Base-by-base conservation (phyloP, 768 basidiomycete species). In the Jaapia argillacea region DNA sequence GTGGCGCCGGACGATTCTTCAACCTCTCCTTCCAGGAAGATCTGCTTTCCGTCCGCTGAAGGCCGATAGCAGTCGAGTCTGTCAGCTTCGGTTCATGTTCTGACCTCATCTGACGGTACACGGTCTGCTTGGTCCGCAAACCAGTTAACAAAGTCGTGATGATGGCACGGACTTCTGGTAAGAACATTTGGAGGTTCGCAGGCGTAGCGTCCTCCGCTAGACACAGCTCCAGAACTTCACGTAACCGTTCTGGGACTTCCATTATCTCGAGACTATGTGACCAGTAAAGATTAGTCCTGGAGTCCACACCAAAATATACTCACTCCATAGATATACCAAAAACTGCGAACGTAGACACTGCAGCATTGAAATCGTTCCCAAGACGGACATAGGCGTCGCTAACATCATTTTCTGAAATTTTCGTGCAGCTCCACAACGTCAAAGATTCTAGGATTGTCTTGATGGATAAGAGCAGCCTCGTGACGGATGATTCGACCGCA, bases 351-450 rank as follows among this genome's bases (percentile, higher is more conserved):
- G 92, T 90, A 43, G 83, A 77, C 31, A 93, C 88, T 6, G 92
- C 92, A 13, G 79, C 76, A 58, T 97, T 97, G 70, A 99, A 98
- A 58, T 96, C 93, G 62, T 98, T 97, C 20, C 96, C 96, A 18
- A 99, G 71, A 43, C 81, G 78, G 43, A 99, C 96, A 62, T 99
- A 99, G 43, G 94, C 87, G 61, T 97, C 90, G 71, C 92, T 96
- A 58, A 99, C 91, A 51, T 86, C 71, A 35, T 62, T 65, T 57
- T 94, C 91, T 45, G 78, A 70, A 53, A 85, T 72, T 53, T 78
- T 71, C 47, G 74, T 62, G 45, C 70, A 70, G 60, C 85, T 87
- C 91, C 91, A 96, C 65, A 75, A 67, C 4, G 86, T 89, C 44
- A 96, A 71, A 1, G 85, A 73, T 58, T 96, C 92, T 27, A 99